phyloP scores from a whole-genome alignment of 2,329 filamentous ascomycete species.

The Talaromyces funiculosus region DNA sequence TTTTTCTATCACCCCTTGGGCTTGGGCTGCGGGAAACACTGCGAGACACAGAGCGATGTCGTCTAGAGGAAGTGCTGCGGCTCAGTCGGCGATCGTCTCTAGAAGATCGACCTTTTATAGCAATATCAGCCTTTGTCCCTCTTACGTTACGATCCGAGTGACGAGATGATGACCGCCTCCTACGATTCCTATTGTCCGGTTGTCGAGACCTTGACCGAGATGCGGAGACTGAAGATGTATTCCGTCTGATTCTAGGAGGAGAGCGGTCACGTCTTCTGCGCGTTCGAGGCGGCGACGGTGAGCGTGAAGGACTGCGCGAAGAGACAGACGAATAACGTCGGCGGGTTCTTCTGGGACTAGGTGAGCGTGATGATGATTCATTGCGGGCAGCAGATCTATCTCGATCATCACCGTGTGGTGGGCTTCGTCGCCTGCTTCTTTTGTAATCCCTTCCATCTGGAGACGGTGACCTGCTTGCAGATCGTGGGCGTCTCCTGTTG shows the following conservation, averaged over 20 bases:
- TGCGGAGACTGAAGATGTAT: slow-evolving; percentile 28
- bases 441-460: slow-evolving; percentile 32
- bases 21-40: slow-evolving; percentile 36
- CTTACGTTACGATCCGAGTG: slow-evolving; percentile 34
- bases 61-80: slow-evolving; percentile 24
- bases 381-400: slow-evolving; percentile 45
- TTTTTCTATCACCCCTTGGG: slow-evolving; percentile 32
- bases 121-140: slow-evolving; percentile 46
- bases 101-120: slow-evolving; percentile 38
- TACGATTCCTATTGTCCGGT: slow-evolving; percentile 25
- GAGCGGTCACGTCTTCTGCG: slow-evolving; percentile 30
- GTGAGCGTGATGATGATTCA: slow-evolving; percentile 51
- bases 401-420: slow-evolving; percentile 42
- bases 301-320: slow-evolving; percentile 33
- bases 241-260: slow-evolving; percentile 21
- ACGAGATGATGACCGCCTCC: slow-evolving; percentile 42
- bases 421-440: slow-evolving; percentile 32
- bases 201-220: slow-evolving; percentile 33
- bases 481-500: slow-evolving; percentile 29
- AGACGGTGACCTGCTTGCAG: slow-evolving; percentile 36
- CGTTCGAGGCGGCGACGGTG: slow-evolving; percentile 31
- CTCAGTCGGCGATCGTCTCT: slow-evolving; percentile 40
- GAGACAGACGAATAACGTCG: slow-evolving; percentile 37
- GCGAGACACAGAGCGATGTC: slow-evolving; percentile 27
- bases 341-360: slow-evolving; percentile 47